phyloP scores from a whole-genome alignment of 2,329 filamentous ascomycete genomes.

The Ceratocystis papillata region DNA sequence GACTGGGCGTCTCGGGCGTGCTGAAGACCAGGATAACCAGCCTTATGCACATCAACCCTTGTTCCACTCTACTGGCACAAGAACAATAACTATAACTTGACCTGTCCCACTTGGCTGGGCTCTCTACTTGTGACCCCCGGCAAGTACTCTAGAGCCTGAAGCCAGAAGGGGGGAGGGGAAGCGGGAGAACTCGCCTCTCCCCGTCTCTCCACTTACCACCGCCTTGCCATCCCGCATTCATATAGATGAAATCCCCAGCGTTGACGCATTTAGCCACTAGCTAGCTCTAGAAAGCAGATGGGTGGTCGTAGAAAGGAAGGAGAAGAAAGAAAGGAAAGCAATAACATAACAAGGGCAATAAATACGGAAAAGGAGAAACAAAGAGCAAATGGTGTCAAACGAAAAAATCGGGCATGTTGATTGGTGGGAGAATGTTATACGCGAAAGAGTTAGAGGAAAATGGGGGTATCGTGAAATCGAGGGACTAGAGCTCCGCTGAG shows the following conservation, averaged over 20 bases:
- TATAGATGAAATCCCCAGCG: not conserved
- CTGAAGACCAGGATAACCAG: no score
- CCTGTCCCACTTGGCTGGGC: not conserved
- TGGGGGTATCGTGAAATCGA: constrained; percentile 9
- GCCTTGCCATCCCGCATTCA: not conserved
- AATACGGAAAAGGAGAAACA: not conserved
- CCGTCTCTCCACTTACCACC: not conserved
- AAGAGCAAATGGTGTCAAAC: not conserved
- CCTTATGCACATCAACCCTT: no score
- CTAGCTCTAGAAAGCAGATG: constrained; percentile 7
- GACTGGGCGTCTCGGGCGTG: no score
- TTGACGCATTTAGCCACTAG: constrained; percentile 2
- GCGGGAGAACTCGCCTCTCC: not conserved
- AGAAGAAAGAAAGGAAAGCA: not conserved
- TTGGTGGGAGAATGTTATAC: not conserved
- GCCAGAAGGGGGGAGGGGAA: not conserved
- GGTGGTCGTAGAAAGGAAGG: not conserved
- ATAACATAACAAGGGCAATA: not conserved
- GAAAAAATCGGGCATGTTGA: not conserved
- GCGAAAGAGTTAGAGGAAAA: not conserved
- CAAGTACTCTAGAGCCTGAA: not conserved
- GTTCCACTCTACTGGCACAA: no score
- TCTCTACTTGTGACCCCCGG: no score
- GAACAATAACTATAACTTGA: not conserved
- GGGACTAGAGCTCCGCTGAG: not conserved